phyloP scores from a whole-genome alignment of 116 monocot species.

The Iris pallida region DNA sequence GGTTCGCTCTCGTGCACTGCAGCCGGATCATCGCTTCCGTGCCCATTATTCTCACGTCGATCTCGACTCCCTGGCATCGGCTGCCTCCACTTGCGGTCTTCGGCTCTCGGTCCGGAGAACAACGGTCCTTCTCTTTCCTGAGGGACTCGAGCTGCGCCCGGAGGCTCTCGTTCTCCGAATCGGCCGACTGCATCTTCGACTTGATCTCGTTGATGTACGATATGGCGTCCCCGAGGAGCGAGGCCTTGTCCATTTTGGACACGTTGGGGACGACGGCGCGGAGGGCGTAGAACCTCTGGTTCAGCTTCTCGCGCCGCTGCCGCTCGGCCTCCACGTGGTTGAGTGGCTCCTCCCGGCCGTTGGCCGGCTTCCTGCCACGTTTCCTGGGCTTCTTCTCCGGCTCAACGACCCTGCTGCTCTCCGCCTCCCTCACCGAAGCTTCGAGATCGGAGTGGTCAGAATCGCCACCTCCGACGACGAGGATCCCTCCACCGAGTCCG shows the following conservation, averaged over 20 bases:
- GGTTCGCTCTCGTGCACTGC: slow-evolving; percentile 15
- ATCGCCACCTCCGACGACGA: slow-evolving; percentile 15
- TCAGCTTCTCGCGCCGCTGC: slow-evolving; percentile 46
- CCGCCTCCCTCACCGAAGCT: slow-evolving; percentile 44
- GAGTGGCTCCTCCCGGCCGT: slow-evolving; percentile 84
- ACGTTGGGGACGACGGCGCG: slow-evolving; percentile 54
- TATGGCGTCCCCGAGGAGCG: slow-evolving; percentile 35
- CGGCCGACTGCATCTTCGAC: slow-evolving; percentile 21
- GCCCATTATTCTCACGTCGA: slow-evolving; percentile 14
- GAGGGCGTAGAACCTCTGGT: slow-evolving; percentile 43
- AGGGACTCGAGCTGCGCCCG: slow-evolving; percentile 19
- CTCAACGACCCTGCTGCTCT: slow-evolving; percentile 34
- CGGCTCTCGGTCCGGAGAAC: not conserved
- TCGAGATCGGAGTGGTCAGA: slow-evolving; percentile 60
- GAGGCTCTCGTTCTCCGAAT: slow-evolving; percentile 7
- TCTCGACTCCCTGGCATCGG: not conserved
- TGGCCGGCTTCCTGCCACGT: slow-evolving; percentile 83
- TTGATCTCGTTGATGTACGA: slow-evolving; percentile 35
- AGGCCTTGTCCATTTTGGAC: slow-evolving; percentile 48
- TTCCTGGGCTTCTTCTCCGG: slow-evolving; percentile 57
- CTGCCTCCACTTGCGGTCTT: not conserved
- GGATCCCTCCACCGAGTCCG: not conserved
- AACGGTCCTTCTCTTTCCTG: not conserved
- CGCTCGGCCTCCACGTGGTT: slow-evolving; percentile 85
- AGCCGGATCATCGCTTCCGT: slow-evolving; percentile 13